Conservation (phyloP, 768 basidiomycete genomes). For the Nidularia sp. region DNA sequence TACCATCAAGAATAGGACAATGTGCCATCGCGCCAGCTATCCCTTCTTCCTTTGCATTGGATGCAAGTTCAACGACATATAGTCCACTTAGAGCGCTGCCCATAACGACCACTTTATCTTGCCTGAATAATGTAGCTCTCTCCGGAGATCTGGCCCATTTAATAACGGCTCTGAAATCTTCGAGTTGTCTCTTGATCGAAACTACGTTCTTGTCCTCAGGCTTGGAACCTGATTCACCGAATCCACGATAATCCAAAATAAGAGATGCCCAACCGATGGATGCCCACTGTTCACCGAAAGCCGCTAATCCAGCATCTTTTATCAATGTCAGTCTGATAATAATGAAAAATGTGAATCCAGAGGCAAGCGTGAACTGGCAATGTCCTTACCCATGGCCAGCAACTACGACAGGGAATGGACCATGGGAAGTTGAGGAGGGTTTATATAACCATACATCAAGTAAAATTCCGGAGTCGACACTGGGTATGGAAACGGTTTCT, state of each 20-base stretch:
- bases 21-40: constrained; percentile 20
- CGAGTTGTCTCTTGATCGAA: constrained; percentile 10
- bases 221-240: constrained; percentile 18
- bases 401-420: too few relatives aligned
- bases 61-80: constrained; percentile 8
- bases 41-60: constrained; percentile 11
- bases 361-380: too few relatives aligned
- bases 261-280: constrained; percentile 17
- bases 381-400: too few relatives aligned
- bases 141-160: constrained; percentile 11
- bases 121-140: constrained; percentile 13
- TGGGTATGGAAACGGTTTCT: too few relatives aligned
- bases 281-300: constrained; percentile 19
- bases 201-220: constrained; percentile 16
- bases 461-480: too few relatives aligned
- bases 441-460: too few relatives aligned
- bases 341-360: too few relatives aligned
- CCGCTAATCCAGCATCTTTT: constrained; percentile 20
- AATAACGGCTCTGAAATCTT: constrained; percentile 16
- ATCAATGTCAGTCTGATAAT: constrained; percentile 19
- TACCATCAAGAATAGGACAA: constrained; percentile 19
- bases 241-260: constrained; percentile 21
- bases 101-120: constrained; percentile 19
- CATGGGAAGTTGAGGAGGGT: too few relatives aligned
- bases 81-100: constrained; percentile 18